A percentile compares a stretch with the other conserved stretches of the same genome.
These are phyloP conservation scores for Amanita thiersii DNA, from an alignment of 768 basidiomycete species.

Conservation along the genomic window DNA sequence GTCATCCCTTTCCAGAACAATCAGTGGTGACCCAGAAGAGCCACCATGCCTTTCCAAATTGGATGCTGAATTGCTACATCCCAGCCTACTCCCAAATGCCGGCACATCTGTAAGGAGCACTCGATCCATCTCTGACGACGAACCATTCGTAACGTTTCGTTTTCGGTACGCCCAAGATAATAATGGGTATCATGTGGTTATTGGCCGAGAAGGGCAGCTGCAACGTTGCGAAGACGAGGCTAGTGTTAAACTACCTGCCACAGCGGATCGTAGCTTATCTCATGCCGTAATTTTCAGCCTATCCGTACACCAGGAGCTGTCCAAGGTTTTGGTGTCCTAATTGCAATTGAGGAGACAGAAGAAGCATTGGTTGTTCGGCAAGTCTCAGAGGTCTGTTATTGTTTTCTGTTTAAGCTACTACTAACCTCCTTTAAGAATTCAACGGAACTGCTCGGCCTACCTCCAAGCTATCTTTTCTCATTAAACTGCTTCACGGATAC, in stretches of 20 bases:
- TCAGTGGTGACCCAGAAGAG: no score
- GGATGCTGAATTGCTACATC: not conserved
- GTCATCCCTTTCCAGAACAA: no score
- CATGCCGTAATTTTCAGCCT: conserved; percentile 34
- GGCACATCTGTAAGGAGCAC: not conserved
- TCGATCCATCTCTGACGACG: not conserved
- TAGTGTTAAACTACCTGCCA: not conserved
- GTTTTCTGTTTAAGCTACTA: conserved; percentile 1
- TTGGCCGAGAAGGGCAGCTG: conserved; percentile 61
- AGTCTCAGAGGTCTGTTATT: conserved; percentile 60
- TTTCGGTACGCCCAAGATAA: conserved; percentile 58
- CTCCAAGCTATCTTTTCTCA: conserved; percentile 62
- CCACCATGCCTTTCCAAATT: no score
- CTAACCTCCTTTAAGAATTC: conserved; percentile 43
- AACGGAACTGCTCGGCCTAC: conserved; percentile 64
- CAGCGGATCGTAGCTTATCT: conserved; percentile 1
- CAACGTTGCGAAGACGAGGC: conserved; percentile 74
- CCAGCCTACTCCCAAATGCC: not conserved
- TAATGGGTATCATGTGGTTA: conserved; percentile 61
- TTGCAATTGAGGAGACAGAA: conserved; percentile 56
- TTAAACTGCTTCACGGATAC: conserved; percentile 68
- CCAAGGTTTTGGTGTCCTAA: conserved; percentile 77
- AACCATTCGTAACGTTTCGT: conserved; percentile 38
- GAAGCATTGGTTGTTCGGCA: conserved; percentile 60
- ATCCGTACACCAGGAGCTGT: conserved; percentile 77